Evolutionary conservation across 73 alveolate species (phyloP), one percentile per base, ranked within the genome.

Genomic region (Paramecium pentaurelia): DNA sequence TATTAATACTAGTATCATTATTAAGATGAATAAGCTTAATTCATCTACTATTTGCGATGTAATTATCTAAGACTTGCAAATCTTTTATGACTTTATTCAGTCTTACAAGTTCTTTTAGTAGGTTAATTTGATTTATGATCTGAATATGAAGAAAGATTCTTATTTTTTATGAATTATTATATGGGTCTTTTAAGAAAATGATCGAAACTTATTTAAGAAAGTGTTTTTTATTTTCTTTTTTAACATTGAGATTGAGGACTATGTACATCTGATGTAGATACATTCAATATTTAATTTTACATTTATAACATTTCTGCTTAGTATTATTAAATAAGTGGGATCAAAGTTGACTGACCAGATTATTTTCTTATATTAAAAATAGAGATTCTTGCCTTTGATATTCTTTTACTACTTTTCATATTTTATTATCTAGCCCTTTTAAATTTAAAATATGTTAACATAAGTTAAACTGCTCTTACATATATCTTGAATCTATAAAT

Each of bases 31-130:
- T 64, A 64, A 64, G 51, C 84, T 32, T 64, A 32, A 27, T 14
- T 32, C 47, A 64, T 10, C 47, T 64, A 32, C 2, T 28, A 9
- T 64, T 64, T 64, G 4, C 49, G 84, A 64, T 64, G 84, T 14
- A 64, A 34, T 28, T 20, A 34, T 28, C 84, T 64, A 28, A 64
- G 28, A 34, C 49, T 64, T 54, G 70, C 84, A 64, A 64, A 64
- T 64, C 84, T 28, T 64, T 64, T 64, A 4, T 11, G 47, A 34
- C 20, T 32, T 32, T 20, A 34, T 64, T 64, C 84, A 64, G 84
- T 64, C 47, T 64, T 64, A 7, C 84, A 64, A 32, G 84, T 64
- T 64, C 84, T 64, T 64, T 64, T 64, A 64, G 84, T 64, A 54
- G 70, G 70, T 54, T 54, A 54, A 18, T 34, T 16, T 18, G 70